Percentiles rank a stretch among this genome's conserved stretches.
Conservation (phyloP, 192 early-diverging fungal species). For the Mortierella alpina region DNA sequence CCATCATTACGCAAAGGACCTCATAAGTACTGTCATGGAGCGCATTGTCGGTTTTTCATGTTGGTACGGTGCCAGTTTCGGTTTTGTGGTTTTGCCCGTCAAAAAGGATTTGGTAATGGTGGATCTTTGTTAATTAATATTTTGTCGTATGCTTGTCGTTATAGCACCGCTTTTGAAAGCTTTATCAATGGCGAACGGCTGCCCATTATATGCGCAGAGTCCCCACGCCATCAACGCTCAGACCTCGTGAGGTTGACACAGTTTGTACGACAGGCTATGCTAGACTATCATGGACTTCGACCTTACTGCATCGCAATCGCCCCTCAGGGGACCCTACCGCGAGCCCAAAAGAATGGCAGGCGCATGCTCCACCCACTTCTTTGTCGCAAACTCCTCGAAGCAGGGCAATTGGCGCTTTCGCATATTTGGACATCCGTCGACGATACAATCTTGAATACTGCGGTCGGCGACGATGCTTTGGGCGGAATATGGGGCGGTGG, state of each 20-base stretch:
- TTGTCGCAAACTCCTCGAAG: conserved; percentile 69
- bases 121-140: background rate
- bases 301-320: conserved; percentile 71
- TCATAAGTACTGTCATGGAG: conserved; percentile 34
- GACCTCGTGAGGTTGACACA: conserved; percentile 62
- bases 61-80: conserved; percentile 53
- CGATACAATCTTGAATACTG: conserved; percentile 65
- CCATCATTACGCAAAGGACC: conserved; percentile 30
- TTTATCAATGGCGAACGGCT: conserved; percentile 72
- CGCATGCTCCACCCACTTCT: conserved; percentile 67
- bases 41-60: conserved; percentile 28
- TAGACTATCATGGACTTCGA: conserved; percentile 68
- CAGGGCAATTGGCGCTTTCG: conserved; percentile 63
- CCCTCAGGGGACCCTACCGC: conserved; percentile 67
- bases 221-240: conserved; percentile 50
- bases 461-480: conserved; percentile 52
- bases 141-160: background rate
- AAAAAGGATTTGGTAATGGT: background rate
- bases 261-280: conserved; percentile 55
- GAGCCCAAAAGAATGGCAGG: conserved; percentile 73
- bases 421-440: conserved; percentile 66
- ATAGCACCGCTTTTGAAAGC: conserved; percentile 70
- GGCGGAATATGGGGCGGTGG: conserved; percentile 58
- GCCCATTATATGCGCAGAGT: conserved; percentile 76
- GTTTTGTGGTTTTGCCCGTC: no score